phyloP scores from a whole-genome alignment of 2,329 filamentous ascomycete genomes.

The Pseudogymnoascus sp. region DNA sequence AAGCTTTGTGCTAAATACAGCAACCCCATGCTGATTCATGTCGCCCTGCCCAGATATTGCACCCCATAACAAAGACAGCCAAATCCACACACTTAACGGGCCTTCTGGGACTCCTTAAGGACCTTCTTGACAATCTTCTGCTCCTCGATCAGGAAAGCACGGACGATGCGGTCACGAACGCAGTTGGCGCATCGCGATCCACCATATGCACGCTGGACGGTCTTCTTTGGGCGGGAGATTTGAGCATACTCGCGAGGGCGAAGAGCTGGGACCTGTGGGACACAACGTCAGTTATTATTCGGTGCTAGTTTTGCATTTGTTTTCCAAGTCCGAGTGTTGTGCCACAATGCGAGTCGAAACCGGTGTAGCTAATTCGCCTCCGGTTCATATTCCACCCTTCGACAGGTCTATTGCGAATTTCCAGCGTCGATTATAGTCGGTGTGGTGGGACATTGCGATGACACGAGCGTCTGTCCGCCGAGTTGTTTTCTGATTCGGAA shows the following conservation, averaged over 20 bases:
- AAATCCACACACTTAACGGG: constrained; percentile 24
- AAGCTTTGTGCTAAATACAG: constrained; percentile 27
- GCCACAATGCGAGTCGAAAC: not conserved
- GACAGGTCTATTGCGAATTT: not conserved
- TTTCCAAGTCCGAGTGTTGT: not conserved
- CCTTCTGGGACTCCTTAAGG: constrained; percentile 82
- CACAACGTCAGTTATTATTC: constrained; percentile 24
- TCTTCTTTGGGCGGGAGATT: constrained; percentile 99
- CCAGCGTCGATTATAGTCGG: not conserved
- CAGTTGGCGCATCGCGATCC: constrained; percentile 98
- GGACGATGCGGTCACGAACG: constrained; percentile 94
- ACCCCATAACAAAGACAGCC: constrained; percentile 27
- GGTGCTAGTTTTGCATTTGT: not conserved
- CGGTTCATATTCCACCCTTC: not conserved
- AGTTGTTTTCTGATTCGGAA: not conserved
- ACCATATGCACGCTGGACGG: constrained; percentile 95
- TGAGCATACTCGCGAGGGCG: constrained; percentile 95
- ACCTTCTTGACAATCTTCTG: constrained; percentile 99
- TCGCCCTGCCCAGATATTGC: constrained; percentile 24
- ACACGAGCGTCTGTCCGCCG: not conserved
- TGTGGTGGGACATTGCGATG: not conserved
- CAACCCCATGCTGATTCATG: constrained; percentile 27
- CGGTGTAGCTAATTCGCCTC: not conserved
- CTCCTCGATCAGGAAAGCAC: constrained; percentile 99
- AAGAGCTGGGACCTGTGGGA: constrained; percentile 75